These are phyloP conservation scores for Collariella sp. DNA, from an alignment of 495 filamentous ascomycete species.

Conservation along the genomic window DNA sequence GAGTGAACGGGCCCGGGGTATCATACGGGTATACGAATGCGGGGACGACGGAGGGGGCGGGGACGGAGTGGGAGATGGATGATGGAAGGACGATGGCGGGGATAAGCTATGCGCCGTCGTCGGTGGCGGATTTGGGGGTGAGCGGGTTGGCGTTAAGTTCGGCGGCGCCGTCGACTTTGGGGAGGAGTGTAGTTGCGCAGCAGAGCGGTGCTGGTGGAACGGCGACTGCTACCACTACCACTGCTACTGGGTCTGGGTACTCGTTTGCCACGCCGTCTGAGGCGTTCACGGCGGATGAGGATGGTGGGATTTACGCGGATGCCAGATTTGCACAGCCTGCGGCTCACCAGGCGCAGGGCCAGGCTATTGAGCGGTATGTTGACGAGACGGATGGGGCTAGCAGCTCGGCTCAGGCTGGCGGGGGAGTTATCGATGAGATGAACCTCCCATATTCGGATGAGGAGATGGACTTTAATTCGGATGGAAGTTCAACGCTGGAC, in stretches of 20 bases:
- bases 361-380: slow-evolving; percentile 18
- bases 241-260: slow-evolving; percentile 13
- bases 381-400: slow-evolving; percentile 4
- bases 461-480: not conserved
- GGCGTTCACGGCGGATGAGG: slow-evolving; percentile 11
- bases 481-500: slow-evolving; percentile 18
- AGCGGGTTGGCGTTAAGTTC: slow-evolving; percentile 3
- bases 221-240: not conserved
- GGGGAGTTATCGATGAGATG: not conserved
- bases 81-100: not conserved
- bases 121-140: slow-evolving; percentile 18
- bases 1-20: slow-evolving; percentile 37
- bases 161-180: not conserved
- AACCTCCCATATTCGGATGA: slow-evolving; percentile 1
- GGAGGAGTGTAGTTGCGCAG: slow-evolving; percentile 23
- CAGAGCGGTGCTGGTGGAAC: slow-evolving; percentile 16
- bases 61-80: not conserved
- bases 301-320: slow-evolving; percentile 10
- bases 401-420: not conserved
- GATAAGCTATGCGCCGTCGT: slow-evolving; percentile 4
- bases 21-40: slow-evolving; percentile 34
- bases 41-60: slow-evolving; percentile 10
- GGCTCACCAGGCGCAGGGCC: slow-evolving; percentile 19
- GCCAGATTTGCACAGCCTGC: slow-evolving; percentile 20
- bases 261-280: slow-evolving; percentile 12